phyloP scores from a whole-genome alignment of 345 rosid species.

The Triadica sebifera region DNA sequence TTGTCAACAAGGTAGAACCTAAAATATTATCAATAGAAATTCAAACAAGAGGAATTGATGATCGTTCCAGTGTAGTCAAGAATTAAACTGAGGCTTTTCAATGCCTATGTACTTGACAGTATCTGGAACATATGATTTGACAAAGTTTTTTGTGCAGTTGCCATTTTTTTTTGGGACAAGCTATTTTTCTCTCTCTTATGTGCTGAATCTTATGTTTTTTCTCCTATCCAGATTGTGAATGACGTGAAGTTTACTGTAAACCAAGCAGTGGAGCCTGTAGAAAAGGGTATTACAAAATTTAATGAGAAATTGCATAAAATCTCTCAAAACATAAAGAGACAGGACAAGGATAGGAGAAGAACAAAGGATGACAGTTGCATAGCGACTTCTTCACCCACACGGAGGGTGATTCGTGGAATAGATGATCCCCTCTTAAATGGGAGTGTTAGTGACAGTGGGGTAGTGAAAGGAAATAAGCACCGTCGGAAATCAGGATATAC shows the following conservation, averaged over 20 bases:
- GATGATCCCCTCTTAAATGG: constrained; percentile 95
- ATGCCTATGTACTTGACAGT: not conserved
- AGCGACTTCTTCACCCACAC: constrained; percentile 45
- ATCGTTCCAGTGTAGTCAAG: not conserved
- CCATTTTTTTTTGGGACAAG: not conserved
- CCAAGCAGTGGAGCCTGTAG: constrained; percentile 97
- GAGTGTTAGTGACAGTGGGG: constrained; percentile 80
- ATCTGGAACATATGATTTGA: not conserved
- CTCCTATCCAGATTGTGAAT: constrained; percentile 68
- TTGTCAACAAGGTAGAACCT: not conserved
- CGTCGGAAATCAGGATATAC: constrained; percentile 66
- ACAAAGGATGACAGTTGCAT: constrained; percentile 87
- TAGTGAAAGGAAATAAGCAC: constrained; percentile 64
- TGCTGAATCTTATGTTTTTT: constrained; percentile 22
- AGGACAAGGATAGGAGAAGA: constrained; percentile 72
- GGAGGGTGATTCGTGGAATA: constrained; percentile 81
- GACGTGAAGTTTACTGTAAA: constrained; percentile 92
- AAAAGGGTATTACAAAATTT: constrained; percentile 86
- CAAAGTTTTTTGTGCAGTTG: not conserved
- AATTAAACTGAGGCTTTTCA: not conserved
- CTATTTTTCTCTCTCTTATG: not conserved
- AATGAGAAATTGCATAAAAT: constrained; percentile 83
- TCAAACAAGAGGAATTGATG: not conserved
- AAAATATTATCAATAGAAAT: not conserved
- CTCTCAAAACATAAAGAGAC: constrained; percentile 82